Conservation (phyloP, 2,329 filamentous ascomycete species). For the Ophiostoma angusticollis region DNA sequence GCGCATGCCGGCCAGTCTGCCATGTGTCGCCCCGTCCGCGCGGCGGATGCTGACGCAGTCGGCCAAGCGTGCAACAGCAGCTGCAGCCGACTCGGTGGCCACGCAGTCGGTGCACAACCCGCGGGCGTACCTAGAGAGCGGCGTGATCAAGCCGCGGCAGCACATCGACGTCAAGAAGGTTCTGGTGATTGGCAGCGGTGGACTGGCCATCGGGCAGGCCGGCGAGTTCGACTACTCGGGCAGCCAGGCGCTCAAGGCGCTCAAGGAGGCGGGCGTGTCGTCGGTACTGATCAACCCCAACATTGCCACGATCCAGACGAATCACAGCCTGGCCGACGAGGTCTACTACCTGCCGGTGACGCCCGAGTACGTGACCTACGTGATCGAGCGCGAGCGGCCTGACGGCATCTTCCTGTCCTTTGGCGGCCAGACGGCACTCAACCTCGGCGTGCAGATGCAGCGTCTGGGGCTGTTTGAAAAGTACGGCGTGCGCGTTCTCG, state of each 20-base stretch:
- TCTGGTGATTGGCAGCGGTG: constrained; percentile 88
- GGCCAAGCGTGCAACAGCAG: constrained; percentile 33
- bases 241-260: constrained; percentile 88
- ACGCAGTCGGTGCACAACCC: constrained; percentile 64
- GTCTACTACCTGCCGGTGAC: constrained; percentile 98
- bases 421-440: constrained; percentile 92
- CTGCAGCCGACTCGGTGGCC: constrained; percentile 27
- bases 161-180: constrained; percentile 92
- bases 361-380: constrained; percentile 92
- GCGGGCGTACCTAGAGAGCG: constrained; percentile 80
- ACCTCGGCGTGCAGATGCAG: constrained; percentile 95
- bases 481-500: constrained; percentile 89
- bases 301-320: constrained; percentile 97
- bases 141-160: constrained; percentile 66
- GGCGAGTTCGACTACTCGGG: constrained; percentile 99
- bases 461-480: constrained; percentile 89
- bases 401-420: constrained; percentile 97
- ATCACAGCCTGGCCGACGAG: constrained; percentile 95
- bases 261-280: constrained; percentile 96
- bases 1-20: too few relatives aligned
- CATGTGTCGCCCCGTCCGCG: too few relatives aligned
- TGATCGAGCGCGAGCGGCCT: constrained; percentile 89
- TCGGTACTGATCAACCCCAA: constrained; percentile 98
- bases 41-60: constrained; percentile 30
- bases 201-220: constrained; percentile 90